Evolutionary conservation across 768 basidiomycete species (phyloP), one percentile per base, ranked within the genome.

Genomic region (Cystobasidium onofrii): DNA sequence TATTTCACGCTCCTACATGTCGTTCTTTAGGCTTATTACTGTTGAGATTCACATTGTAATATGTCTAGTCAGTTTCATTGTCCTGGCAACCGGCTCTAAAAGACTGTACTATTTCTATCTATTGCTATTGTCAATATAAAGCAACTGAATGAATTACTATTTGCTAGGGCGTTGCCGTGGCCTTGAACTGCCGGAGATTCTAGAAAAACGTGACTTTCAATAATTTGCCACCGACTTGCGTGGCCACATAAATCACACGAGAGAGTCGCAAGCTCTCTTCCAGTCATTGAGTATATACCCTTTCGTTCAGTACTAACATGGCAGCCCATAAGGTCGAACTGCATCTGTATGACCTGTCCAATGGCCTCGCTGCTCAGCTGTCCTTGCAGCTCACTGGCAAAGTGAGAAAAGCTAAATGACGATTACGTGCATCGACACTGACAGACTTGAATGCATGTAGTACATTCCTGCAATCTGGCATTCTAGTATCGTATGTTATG

Each of bases 311-410:
- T 54, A n/a, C n/a, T n/a, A 29, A 50, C 31, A 33, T 69, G 44
- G 81, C 77, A 78, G 23, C 81, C 81, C 41, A 34, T 46, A 67
- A 67, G 65, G 92, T 96, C 20, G 84, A 90, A 76, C 85, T 96
- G 29, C 92, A 93, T 79, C 87, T 95, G 0, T 96, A 96, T 81
- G 93, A 96, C 78, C 87, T 95, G 66, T 92, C 88, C 81, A 87
- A 88, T 78, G 93, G 93, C 50, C 84, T 95, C 78, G 94, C 92
- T 6, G 84, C 85, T 67, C 86, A 87, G 74, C 82, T 96, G 41
- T 94, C 92, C 6, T 82, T 84, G 60, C 89, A 89, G 81, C 84
- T 96, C 46, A 90, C 89, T 0, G 94, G 94, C 3, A 86, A 87
- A 65, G 91, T 93, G 81, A 91, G 96, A 66, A 91, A 96, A 75